Evolutionary conservation across 805 yeast genomes (phyloP), one percentile per base, ranked within the genome.

Genomic region (Saccharomycopsis lassenensis): DNA sequence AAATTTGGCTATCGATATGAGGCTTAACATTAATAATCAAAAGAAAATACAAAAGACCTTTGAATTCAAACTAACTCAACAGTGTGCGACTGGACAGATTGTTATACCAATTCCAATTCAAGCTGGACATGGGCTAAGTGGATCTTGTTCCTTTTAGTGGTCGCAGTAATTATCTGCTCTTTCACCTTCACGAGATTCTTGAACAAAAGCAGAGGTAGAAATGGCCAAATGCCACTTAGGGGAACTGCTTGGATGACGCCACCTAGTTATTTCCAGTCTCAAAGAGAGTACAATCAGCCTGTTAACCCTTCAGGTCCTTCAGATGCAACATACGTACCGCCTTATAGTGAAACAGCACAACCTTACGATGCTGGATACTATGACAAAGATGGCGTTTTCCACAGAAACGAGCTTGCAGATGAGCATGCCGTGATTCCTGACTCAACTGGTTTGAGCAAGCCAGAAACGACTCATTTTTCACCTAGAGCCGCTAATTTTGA

Each of bases 161-260:
- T 74, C 2, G 66, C 69, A 0, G 63, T 67, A 1, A 43, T 76
- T 3, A 28, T 73, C 2, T 39, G 69, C 2, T 58, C 74, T 2
- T 45, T 77, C 3, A 20, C 68, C 0, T 66, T 67, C 31, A 74
- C 81, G 0, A 54, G 78, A 18, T 49, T 70, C 24, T 59, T 71
- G 10, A 81, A 81, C 49, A 67, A 61, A 31, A 63, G 62, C 38
- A 63, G 93, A 53, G 43, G 48, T 1, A 40, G 21, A 4, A 29
- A 48, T 23, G 70, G 72, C 29, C 58, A 62, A 43, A 62, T 58
- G 19, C 94, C 94, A 0, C 61, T 83, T 1, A 60, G 70, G 41
- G 89, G 89, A 7, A 81, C 91, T 1, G 71, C 81, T 7, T 81
- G 93, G 93, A 72, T 85, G 61, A 79, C 91, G 0, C 95, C 95